phyloP scores from a whole-genome alignment of 2,329 filamentous ascomycete species.

The Aspergillus fischeri region DNA sequence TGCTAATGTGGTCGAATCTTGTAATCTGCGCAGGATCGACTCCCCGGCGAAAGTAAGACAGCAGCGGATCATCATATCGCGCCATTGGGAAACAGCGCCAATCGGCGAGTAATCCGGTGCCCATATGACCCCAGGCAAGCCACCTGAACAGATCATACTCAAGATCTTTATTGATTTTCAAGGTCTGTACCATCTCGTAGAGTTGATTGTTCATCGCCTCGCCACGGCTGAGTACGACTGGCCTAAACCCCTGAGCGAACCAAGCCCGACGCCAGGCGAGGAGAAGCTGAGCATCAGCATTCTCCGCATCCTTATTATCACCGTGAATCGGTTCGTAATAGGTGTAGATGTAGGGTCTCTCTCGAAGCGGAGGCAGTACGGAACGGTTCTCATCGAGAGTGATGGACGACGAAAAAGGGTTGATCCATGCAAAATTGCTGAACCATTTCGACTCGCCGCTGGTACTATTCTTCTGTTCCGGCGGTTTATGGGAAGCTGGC shows the following conservation, averaged over 20 bases:
- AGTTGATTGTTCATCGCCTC: slow-evolving; percentile 81
- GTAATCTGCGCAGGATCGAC: slow-evolving; percentile 67
- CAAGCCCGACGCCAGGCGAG: slow-evolving; percentile 87
- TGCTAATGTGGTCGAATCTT: slow-evolving; percentile 67
- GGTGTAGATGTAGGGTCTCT: slow-evolving; percentile 76
- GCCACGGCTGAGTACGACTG: slow-evolving; percentile 70
- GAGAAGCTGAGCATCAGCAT: slow-evolving; percentile 74
- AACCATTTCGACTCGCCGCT: slow-evolving; percentile 79
- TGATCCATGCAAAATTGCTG: slow-evolving; percentile 83
- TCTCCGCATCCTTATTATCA: slow-evolving; percentile 60
- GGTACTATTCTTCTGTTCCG: slow-evolving; percentile 72
- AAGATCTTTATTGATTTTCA: slow-evolving; percentile 56
- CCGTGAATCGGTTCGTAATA: slow-evolving; percentile 72
- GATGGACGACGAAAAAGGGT: slow-evolving; percentile 79
- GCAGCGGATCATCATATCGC: slow-evolving; percentile 64
- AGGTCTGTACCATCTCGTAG: slow-evolving; percentile 64
- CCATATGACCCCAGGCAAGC: slow-evolving; percentile 92
- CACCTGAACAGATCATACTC: slow-evolving; percentile 73
- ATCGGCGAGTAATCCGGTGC: slow-evolving; percentile 73
- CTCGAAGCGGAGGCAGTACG: slow-evolving; percentile 70
- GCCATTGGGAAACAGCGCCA: slow-evolving; percentile 84
- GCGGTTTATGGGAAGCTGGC: slow-evolving; percentile 64
- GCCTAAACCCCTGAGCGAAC: slow-evolving; percentile 91
- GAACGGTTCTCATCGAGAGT: slow-evolving; percentile 77
- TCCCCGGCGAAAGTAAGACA: slow-evolving; percentile 70